These are phyloP conservation scores for Pezicula rhizophila DNA, from an alignment of 2,329 filamentous ascomycete genomes.

Conservation along the genomic window DNA sequence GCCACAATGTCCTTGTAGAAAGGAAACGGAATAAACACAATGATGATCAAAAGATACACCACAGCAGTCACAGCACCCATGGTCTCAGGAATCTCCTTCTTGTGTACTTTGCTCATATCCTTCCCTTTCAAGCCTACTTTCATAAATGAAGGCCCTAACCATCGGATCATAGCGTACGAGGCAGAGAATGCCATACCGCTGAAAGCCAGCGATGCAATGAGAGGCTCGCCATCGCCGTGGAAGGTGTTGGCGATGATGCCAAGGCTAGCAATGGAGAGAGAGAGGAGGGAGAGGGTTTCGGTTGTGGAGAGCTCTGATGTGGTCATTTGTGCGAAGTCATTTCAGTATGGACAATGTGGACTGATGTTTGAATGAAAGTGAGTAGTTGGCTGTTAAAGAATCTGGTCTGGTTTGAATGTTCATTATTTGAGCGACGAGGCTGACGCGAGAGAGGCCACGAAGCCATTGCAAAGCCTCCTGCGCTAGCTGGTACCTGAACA, in stretches of 20 bases:
- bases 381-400: not conserved
- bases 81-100: slow-evolving; percentile 81
- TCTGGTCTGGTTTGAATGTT: too few relatives aligned
- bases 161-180: slow-evolving; percentile 81
- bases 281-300: slow-evolving; percentile 50
- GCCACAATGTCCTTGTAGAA: slow-evolving; percentile 98
- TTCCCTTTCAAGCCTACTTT: slow-evolving; percentile 81
- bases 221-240: slow-evolving; percentile 74
- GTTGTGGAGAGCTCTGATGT: slow-evolving; percentile 38
- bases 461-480: too few relatives aligned
- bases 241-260: slow-evolving; percentile 76
- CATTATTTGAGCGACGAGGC: not conserved
- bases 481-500: too few relatives aligned
- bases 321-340: slow-evolving; percentile 5
- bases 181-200: slow-evolving; percentile 78
- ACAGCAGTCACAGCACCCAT: slow-evolving; percentile 93
- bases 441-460: not conserved
- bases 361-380: not conserved
- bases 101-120: slow-evolving; percentile 75
- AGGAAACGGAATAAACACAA: slow-evolving; percentile 90
- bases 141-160: slow-evolving; percentile 88
- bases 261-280: slow-evolving; percentile 62
- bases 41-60: slow-evolving; percentile 83
- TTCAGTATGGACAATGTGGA: not conserved
- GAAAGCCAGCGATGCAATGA: slow-evolving; percentile 82